Base-by-base conservation (phyloP, 2,329 filamentous ascomycete genomes). In the Cytospora schulzeri region DNA sequence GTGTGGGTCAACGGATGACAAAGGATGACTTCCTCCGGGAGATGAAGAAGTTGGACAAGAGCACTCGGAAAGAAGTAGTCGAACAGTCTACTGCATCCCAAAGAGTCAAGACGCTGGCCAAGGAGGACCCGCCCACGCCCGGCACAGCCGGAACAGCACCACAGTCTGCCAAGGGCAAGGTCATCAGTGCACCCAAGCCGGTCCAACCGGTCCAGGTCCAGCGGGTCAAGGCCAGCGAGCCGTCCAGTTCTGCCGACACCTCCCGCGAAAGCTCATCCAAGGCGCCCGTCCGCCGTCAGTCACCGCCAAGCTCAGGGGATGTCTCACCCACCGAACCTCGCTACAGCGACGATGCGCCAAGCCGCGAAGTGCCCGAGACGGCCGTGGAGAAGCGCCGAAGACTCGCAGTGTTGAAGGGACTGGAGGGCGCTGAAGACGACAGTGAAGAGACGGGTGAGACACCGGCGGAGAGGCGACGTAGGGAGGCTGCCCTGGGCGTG, bases 11-110 rank as follows among this genome's bases (percentile, higher is more conserved):
- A 67, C 86, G 91, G 56, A 89, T 95, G 85, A 93, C 85, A 67
- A 93, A 93, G 76, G 86, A 89, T 5, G 90, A 93, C 71, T 94
- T 95, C 73, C 87, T 95, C 66, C 80, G 83, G 55, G 87, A 92
- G 72, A 88, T 95, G 72, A 86, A 88, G 68, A 85, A 87, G 68
- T 81, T 94, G 66, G 90, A 94, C 73, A 84, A 85, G 28, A 86
- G 86, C 71, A 86, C 88, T 17, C 83, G 83, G 7, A 79, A 78
- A 41, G 81, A 85, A 65, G 80, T 86, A 2, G 77, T 86, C 5
- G 81, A 84, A 45, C 78, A 80, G 62, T 85, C 83, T 0, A 76
- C 72, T 6, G 83, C 82, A 1, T 78, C 83, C 0, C 75, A 77
- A 4, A 77, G 76, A 0, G 72, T 85, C 69, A 85, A 85, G 74